These are phyloP conservation scores for Rhododendron henanense DNA, from an alignment of 148 eudicot species.

Conservation along the genomic window DNA sequence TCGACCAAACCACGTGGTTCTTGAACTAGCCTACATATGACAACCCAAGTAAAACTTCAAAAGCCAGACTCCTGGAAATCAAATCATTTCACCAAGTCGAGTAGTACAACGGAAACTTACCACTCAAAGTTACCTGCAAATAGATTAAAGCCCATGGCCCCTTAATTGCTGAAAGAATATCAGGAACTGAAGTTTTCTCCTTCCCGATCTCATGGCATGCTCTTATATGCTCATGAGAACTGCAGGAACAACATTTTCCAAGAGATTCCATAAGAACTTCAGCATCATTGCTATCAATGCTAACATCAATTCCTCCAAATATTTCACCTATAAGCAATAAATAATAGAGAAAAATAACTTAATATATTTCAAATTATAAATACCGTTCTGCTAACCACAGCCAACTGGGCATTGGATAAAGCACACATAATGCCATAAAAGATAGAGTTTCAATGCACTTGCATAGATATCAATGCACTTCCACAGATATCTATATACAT, in stretches of 20 bases:
- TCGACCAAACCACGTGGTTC: conserved; percentile 86
- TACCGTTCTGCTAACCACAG: neutral
- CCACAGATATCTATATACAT: neutral
- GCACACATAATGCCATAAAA: neutral
- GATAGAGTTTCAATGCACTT: neutral
- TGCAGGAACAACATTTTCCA: conserved; percentile 50
- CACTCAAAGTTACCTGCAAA: conserved; percentile 93
- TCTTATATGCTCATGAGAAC: conserved; percentile 33
- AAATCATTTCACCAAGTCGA: neutral
- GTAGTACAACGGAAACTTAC: conserved; percentile 45
- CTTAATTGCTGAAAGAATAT: conserved; percentile 75
- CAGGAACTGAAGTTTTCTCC: conserved; percentile 44
- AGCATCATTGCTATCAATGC: conserved; percentile 66
- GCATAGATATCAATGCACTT: neutral
- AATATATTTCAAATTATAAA: too few relatives aligned
- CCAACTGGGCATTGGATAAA: neutral
- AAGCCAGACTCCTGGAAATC: neutral
- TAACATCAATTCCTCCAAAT: conserved; percentile 66
- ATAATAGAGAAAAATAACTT: neutral
- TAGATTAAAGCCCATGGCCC: conserved; percentile 95
- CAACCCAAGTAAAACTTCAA: neutral
- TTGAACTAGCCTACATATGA: conserved; percentile 51
- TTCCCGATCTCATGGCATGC: conserved; percentile 29
- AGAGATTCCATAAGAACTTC: conserved; percentile 68
- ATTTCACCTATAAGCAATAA: conserved; percentile 65